Evolutionary conservation across 768 basidiomycete genomes (phyloP), one percentile per base, ranked within the genome.

Genomic region (Lentinula aciculospora): DNA sequence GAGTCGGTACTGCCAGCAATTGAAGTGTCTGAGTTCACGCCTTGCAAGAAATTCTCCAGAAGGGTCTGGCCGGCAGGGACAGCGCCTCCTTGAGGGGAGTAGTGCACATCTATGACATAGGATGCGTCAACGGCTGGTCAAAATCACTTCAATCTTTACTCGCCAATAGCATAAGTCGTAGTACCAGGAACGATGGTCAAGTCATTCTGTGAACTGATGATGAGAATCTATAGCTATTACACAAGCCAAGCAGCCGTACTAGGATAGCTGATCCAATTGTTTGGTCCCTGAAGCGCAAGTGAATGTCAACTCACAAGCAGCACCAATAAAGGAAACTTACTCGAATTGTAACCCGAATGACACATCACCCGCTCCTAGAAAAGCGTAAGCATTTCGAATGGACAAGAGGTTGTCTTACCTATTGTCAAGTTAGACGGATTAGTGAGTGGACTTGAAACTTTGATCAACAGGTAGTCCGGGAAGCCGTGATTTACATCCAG

Each of bases 401-500:
- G 5, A 31, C 46, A 36, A 4, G 31, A 58, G 60, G 64, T 67
- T 34, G 21, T 13, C 28, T 34, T 31, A 49, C 47, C 72, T 13
- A 79, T 75, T 6, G 80, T 80, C 61, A 80, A 61, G 53, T 80
- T 79, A 60, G 61, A 82, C 82, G 88, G 87, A 58, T 88, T 89
- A 66, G 80, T 86, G 23, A 89, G 69, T 1, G 75, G 72, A 19
- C 82, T 81, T 42, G 80, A 72, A 12, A 82, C 81, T 63, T 77
- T 86, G 71, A 90, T 88, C 50, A 88, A 74, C n/a, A 90, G 73
- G 66, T 76, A 84, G 64, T 85, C 78, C 0, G 81, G 58, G 71
- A 80, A 89, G 6, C 88, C 88, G 53, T 83, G 85, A 39, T 78
- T 81, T 28, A 89, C 86, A 60, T 89, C 86, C 50, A 89, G 70